Evolutionary conservation across 75 land plant genomes (phyloP).

Genomic region (Cryptomeria japonica): DNA sequence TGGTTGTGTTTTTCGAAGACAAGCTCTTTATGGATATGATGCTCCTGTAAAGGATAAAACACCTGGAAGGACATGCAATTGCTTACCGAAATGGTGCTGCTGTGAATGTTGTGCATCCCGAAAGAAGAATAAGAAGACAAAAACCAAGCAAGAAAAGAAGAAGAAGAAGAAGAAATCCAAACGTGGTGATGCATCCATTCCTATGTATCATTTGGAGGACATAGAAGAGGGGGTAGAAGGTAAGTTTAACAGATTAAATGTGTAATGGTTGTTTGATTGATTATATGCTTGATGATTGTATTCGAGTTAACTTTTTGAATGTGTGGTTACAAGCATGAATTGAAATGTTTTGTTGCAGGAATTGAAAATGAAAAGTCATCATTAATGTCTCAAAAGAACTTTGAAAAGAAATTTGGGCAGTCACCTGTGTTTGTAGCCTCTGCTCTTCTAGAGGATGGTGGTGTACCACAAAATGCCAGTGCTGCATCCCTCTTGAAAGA

Average conservation of each 20-base stretch:
- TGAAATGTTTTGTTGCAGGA: constrained; percentile 23
- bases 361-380: constrained; percentile 53
- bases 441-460: constrained; percentile 55
- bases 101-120: constrained; percentile 19
- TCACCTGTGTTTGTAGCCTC: constrained; percentile 67
- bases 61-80: constrained; percentile 34
- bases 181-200: constrained; percentile 13
- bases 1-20: constrained; percentile 83
- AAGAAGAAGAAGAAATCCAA: constrained; percentile 1
- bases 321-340: not conserved
- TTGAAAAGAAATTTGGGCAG: constrained; percentile 75
- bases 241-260: constrained; percentile 8
- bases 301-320: not conserved
- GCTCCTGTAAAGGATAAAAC: constrained; percentile 65
- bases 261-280: constrained; percentile 24
- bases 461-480: constrained; percentile 38
- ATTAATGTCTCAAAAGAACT: constrained; percentile 48
- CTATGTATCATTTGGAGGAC: constrained; percentile 26
- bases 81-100: constrained; percentile 39
- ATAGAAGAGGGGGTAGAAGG: constrained; percentile 43
- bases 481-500: constrained; percentile 71
- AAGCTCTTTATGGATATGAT: constrained; percentile 88
- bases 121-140: constrained; percentile 26
- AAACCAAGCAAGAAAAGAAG: constrained; percentile 17
- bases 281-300: constrained; percentile 39